These are phyloP conservation scores for Golubevia pallescens DNA, from an alignment of 1,284 basidiomycete species.

Conservation along the genomic window DNA sequence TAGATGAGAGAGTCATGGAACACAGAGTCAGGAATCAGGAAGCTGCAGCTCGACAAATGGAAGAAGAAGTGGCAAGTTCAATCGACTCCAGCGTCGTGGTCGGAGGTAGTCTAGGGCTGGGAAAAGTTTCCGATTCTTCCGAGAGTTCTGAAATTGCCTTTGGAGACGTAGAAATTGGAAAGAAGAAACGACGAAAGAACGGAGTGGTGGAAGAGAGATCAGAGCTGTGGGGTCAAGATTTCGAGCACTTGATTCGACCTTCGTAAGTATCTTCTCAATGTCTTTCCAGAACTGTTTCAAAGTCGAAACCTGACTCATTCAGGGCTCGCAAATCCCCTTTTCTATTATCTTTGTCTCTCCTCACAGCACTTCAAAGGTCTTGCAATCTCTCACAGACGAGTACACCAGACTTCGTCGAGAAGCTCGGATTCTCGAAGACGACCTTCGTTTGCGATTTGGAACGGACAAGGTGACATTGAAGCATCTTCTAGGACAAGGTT, in stretches of 20 bases:
- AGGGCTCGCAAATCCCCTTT: no score
- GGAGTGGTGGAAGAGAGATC: not conserved
- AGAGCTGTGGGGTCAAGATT: slow-evolving; percentile 40
- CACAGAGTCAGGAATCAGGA: slow-evolving; percentile 38
- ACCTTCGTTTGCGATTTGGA: slow-evolving; percentile 23
- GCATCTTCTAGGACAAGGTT: slow-evolving; percentile 51
- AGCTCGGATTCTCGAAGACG: slow-evolving; percentile 25
- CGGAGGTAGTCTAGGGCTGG: slow-evolving; percentile 1
- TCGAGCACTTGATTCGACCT: slow-evolving; percentile 58
- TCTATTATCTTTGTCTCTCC: not conserved
- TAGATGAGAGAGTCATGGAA: slow-evolving; percentile 60
- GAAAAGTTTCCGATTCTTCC: slow-evolving; percentile 3
- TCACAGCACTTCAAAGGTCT: slow-evolving; percentile 22
- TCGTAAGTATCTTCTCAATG: slow-evolving; percentile 10
- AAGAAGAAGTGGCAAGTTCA: slow-evolving; percentile 11
- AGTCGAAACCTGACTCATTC: no score
- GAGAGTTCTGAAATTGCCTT: not conserved
- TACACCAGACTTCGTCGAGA: slow-evolving; percentile 22
- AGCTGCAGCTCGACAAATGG: slow-evolving; percentile 22
- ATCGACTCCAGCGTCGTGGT: slow-evolving; percentile 7
- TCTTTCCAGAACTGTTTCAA: no score
- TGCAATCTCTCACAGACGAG: slow-evolving; percentile 25
- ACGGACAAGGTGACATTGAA: slow-evolving; percentile 29
- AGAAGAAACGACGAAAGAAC: not conserved
- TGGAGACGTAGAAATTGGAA: not conserved